A percentile compares a stretch with the other conserved stretches of the same genome.
These are phyloP conservation scores for Drosera spatulata DNA, from an alignment of 179 eudicot species.

Conservation along the genomic window DNA sequence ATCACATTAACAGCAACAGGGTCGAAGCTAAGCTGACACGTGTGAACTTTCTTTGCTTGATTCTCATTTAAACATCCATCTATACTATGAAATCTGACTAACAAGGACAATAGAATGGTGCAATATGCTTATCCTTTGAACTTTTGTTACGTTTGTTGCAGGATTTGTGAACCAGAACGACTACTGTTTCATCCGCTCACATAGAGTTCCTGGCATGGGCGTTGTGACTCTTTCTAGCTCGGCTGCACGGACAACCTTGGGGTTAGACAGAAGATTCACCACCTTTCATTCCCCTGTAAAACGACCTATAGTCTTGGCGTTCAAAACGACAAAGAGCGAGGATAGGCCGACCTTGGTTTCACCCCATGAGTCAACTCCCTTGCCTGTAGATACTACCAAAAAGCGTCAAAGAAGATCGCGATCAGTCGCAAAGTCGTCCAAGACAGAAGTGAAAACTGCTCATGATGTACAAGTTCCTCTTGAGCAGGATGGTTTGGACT, in stretches of 20 bases:
- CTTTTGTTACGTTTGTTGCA: constrained; percentile 8
- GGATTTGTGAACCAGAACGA: constrained; percentile 5
- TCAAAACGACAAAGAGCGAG: constrained; percentile 47
- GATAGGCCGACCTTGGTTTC: constrained; percentile 29
- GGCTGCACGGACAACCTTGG: constrained; percentile 63
- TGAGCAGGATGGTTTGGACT: constrained; percentile 48
- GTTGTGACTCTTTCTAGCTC: constrained; percentile 90
- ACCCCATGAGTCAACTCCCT: constrained; percentile 34
- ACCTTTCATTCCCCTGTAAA: constrained; percentile 25
- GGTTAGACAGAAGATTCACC: constrained; percentile 39
- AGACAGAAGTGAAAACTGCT: constrained; percentile 37
- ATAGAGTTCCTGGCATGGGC: constrained; percentile 61
- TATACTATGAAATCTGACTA: no score
- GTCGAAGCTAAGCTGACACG: no score
- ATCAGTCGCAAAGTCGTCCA: constrained; percentile 29
- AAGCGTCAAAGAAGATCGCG: constrained; percentile 43
- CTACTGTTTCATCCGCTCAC: neutral
- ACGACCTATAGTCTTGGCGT: constrained; percentile 44
- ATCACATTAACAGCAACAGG: no score
- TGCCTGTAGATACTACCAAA: constrained; percentile 39
- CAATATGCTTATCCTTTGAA: neutral
- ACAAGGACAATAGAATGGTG: no score
- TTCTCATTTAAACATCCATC: no score
- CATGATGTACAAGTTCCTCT: constrained; percentile 25
- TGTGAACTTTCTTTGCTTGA: no score